Evolutionary conservation across 768 basidiomycete species (phyloP), one percentile per base, ranked within the genome.

Genomic region (Leucogyrophana mollusca): DNA sequence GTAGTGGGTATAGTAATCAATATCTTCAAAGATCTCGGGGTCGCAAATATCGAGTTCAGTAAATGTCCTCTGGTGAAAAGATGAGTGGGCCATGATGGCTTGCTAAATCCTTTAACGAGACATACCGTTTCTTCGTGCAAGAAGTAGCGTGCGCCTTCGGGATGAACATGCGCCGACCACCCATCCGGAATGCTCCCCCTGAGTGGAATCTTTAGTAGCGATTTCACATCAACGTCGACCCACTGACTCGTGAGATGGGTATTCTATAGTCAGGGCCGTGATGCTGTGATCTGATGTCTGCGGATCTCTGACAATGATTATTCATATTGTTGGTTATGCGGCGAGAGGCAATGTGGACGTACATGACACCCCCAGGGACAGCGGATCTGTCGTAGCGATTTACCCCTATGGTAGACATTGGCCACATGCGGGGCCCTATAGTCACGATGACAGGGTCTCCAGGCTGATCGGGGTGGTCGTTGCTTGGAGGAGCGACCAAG

Each of bases 111-210:
- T 7, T 38, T n/a, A 3, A 39, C 34, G n/a, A 18, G 24, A 40
- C 61, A 2, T 41, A 78, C 80, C 62, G 71, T 71, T n/a, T 62
- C 52, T 34, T 50, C 25, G 41, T 79, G 66, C 52, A 68, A 69
- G 48, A 79, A 83, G 55, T 82, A 83, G 20, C 73, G 65, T 9
- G 71, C 71, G 7, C 82, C 82, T 62, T 83, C 80, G 0, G 80
- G 79, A 57, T 82, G 80, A 4, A 66, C 58, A 25, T 66, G 63
- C 3, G 68, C 53, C 7, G 49, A 58, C 82, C 82, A 83, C 1
- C 66, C 72, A 16, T 25, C 6, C 9, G 59, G 64, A 16, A 52
- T 50, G 6, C 18, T 10, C 21, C 46, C 53, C 21, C 53, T 54
- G 18, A 45, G 11, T 41, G 18, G 39, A 6, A 24, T 16, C 35